These are phyloP conservation scores for Candida alai DNA, from an alignment of 805 yeast species.

Conservation along the genomic window DNA sequence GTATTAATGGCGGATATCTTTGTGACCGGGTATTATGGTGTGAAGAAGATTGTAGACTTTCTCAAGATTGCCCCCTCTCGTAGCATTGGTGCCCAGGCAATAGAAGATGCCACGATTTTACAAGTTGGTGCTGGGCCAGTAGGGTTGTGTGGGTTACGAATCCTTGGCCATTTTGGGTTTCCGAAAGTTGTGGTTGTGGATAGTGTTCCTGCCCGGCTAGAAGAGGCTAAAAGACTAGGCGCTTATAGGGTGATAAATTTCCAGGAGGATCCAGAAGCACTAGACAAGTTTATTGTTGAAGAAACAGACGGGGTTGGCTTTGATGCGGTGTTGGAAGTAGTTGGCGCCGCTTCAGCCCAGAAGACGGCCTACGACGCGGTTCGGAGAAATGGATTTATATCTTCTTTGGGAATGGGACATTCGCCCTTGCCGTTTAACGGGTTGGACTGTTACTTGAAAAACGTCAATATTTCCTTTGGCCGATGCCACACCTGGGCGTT, in stretches of 20 bases:
- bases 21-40: conserved; percentile 61
- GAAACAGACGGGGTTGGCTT: conserved; percentile 49
- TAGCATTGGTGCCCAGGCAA: neutral
- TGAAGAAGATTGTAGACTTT: conserved; percentile 44
- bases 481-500: conserved; percentile 60
- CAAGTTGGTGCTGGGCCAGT: conserved; percentile 63
- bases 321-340: conserved; percentile 59
- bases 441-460: conserved; percentile 54
- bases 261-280: conserved; percentile 27
- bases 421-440: conserved; percentile 54
- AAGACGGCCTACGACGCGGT: conserved; percentile 49
- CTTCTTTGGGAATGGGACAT: conserved; percentile 60
- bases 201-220: conserved; percentile 44
- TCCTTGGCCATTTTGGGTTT: conserved; percentile 44
- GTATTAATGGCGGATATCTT: conserved; percentile 62
- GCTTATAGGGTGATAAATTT: conserved; percentile 47
- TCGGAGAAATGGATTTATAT: conserved; percentile 54
- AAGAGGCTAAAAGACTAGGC: conserved; percentile 44
- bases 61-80: conserved; percentile 29
- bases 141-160: conserved; percentile 49
- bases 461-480: conserved; percentile 56
- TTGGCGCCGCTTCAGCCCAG: conserved; percentile 52
- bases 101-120: conserved; percentile 34
- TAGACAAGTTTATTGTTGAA: conserved; percentile 24
- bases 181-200: conserved; percentile 45